Conservation (phyloP, 2,329 filamentous ascomycete species). For the Microthyrium microscopicum region DNA sequence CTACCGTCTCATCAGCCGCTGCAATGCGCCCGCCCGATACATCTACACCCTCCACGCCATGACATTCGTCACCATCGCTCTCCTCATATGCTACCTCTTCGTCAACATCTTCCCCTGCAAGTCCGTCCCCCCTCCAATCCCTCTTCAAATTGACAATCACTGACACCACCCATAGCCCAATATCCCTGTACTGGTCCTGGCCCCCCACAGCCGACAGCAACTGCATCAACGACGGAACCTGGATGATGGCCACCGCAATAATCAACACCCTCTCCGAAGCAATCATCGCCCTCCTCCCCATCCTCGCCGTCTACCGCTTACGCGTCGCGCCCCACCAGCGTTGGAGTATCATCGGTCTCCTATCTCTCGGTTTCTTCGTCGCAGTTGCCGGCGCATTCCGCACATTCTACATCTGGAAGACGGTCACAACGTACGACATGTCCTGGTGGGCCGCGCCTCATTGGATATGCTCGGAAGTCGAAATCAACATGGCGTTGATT, state of each 20-base stretch:
- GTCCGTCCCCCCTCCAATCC: too few species aligned
- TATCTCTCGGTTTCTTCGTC: conserved; percentile 26
- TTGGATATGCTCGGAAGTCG: conserved; percentile 29
- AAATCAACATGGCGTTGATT: conserved; percentile 27
- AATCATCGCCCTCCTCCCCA: conserved; percentile 24
- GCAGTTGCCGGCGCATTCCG: conserved; percentile 25
- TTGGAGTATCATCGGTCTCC: conserved; percentile 22
- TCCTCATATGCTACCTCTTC: conserved; percentile 22
- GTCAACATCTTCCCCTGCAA: conserved; percentile 23
- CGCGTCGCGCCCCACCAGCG: conserved; percentile 26
- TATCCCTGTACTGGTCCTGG: too few species aligned
- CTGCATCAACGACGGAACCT: conserved; percentile 26
- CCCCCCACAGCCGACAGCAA: too few species aligned
- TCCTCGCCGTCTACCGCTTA: conserved; percentile 26
- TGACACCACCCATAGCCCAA: too few species aligned
- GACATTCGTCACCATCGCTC: conserved; percentile 19
- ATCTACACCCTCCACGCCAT: conserved; percentile 23
- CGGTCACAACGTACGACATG: conserved; percentile 25
- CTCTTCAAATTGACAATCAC: too few species aligned
- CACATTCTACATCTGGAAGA: conserved; percentile 29
- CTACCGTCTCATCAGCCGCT: conserved; percentile 26
- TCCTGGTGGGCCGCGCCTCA: conserved; percentile 29
- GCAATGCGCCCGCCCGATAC: conserved; percentile 20
- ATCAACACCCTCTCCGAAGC: conserved; percentile 27
- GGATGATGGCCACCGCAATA: conserved; percentile 23